phyloP scores from a whole-genome alignment of 2,329 filamentous ascomycete genomes.

The Helminthosporium solani region DNA sequence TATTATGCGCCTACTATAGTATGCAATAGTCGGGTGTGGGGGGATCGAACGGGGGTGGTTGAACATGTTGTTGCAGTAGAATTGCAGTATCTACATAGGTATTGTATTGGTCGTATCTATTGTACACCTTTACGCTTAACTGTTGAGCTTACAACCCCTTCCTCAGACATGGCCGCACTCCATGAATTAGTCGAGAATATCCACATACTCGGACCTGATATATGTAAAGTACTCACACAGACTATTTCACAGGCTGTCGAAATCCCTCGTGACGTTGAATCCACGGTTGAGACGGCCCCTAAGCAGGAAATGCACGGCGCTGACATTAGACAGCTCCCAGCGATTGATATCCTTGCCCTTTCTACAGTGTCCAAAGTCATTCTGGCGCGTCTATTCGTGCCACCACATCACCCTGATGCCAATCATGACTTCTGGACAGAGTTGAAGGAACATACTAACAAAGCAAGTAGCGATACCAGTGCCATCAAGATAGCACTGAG shows the following conservation, averaged over 20 bases:
- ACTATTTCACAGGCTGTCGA: conserved; percentile 24
- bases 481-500: conserved; percentile 29
- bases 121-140: too few species aligned
- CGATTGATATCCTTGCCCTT: too few species aligned
- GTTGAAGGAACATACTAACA: conserved; percentile 7
- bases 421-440: background rate
- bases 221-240: conserved; percentile 24
- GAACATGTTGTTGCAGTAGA: too few species aligned
- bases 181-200: conserved; percentile 24
- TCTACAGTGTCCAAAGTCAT: too few species aligned
- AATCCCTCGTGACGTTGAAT: conserved; percentile 19
- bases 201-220: conserved; percentile 17
- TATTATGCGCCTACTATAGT: background rate
- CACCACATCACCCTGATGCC: conserved; percentile 51
- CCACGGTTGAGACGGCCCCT: conserved; percentile 24
- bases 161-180: conserved; percentile 17
- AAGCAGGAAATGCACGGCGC: conserved; percentile 26
- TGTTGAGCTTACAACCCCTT: too few species aligned
- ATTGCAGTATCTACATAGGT: too few species aligned
- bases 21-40: too few species aligned
- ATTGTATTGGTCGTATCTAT: too few species aligned
- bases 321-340: conserved; percentile 44
- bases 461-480: conserved; percentile 24
- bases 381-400: conserved; percentile 51
- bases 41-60: too few species aligned